These are phyloP conservation scores for Rhodomyrtus tomentosa DNA, from an alignment of 345 rosid genomes.

Conservation along the genomic window DNA sequence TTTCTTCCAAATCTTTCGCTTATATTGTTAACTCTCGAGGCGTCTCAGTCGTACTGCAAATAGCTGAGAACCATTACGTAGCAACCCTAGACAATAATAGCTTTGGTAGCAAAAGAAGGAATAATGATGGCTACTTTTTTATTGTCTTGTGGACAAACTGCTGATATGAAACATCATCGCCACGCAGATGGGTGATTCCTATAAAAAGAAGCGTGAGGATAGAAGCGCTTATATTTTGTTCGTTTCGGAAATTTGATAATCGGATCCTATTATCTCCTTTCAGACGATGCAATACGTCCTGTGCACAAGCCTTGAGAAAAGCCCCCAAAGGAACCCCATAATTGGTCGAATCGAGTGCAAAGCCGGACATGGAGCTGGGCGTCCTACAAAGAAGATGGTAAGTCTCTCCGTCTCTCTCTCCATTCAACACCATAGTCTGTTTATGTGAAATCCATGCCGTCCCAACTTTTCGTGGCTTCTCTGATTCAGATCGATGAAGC, in stretches of 20 bases:
- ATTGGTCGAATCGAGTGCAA: slow-evolving; percentile 81
- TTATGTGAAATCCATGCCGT: neutral
- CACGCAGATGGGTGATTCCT: neutral
- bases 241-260: neutral
- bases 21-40: neutral
- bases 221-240: neutral
- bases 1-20: neutral
- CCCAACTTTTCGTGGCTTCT: neutral
- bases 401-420: neutral
- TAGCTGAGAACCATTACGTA: neutral
- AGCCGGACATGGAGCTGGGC: slow-evolving; percentile 95
- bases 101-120: neutral
- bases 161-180: neutral
- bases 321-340: slow-evolving; percentile 81
- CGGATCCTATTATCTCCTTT: neutral
- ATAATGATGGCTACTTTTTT: neutral
- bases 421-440: neutral
- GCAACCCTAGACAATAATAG: neutral
- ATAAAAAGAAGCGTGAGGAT: neutral
- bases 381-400: slow-evolving; percentile 69
- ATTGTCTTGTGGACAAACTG: neutral
- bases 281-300: slow-evolving; percentile 86
- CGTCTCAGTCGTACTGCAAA: neutral
- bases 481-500: slow-evolving; percentile 68
- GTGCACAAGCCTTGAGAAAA: slow-evolving; percentile 55